Conservation (phyloP, 2,329 filamentous ascomycete genomes). For the Dactylellina cionopaga region DNA sequence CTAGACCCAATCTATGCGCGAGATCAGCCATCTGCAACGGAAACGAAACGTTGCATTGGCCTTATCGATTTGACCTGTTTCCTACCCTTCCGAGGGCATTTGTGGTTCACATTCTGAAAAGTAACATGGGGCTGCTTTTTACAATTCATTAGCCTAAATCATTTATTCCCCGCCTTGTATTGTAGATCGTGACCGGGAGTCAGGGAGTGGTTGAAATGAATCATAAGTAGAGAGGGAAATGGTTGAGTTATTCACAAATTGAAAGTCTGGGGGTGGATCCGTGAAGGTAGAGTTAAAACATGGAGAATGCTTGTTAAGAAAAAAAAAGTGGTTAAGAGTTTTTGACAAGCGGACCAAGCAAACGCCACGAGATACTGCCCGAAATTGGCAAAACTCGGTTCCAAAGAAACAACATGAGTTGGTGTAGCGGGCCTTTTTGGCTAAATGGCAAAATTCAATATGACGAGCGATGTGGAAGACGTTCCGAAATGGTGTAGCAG, state of each 20-base stretch:
- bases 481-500: too few species aligned
- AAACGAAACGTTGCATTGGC: too few species aligned
- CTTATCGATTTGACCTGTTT: not conserved
- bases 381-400: conserved; percentile 46
- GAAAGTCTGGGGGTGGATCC: not conserved
- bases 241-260: too few species aligned
- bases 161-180: conserved; percentile 1
- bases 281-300: not conserved
- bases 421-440: conserved; percentile 36
- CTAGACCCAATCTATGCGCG: too few species aligned
- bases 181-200: not conserved
- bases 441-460: conserved; percentile 35
- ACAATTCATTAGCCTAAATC: conserved; percentile 30
- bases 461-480: not conserved
- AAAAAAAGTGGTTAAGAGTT: too few species aligned
- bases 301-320: not conserved
- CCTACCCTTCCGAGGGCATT: too few species aligned
- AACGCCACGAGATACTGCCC: conserved; percentile 32
- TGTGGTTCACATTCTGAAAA: too few species aligned
- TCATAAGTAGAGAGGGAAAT: not conserved
- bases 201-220: conserved; percentile 5
- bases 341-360: not conserved
- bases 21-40: too few species aligned
- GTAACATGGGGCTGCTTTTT: too few species aligned
- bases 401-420: conserved; percentile 11